phyloP scores from a whole-genome alignment of 352 stramenopile species.

The Peronospora belbahrii region DNA sequence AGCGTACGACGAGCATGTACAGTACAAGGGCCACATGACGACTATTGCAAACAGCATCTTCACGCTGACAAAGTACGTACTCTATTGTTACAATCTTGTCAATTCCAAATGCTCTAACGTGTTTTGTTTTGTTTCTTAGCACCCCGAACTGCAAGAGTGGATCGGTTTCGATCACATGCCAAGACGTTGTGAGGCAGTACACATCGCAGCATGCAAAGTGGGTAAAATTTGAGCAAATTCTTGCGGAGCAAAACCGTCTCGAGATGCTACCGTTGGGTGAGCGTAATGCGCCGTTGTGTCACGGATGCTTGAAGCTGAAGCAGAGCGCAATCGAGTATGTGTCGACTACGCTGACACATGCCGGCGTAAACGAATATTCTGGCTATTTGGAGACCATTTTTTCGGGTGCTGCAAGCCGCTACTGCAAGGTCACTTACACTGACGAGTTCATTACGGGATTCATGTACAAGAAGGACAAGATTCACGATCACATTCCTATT shows the following conservation, averaged over 20 bases:
- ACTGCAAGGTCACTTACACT: conserved; percentile 79
- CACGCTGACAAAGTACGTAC: conserved; percentile 73
- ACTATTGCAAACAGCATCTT: conserved; percentile 87
- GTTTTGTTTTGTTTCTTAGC: conserved; percentile 17
- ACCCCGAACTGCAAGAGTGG: conserved; percentile 65
- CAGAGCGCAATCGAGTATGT: conserved; percentile 74
- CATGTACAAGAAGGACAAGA: conserved; percentile 89
- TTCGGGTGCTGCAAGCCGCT: conserved; percentile 64
- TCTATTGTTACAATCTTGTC: background rate
- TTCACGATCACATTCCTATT: conserved; percentile 85
- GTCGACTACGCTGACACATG: conserved; percentile 45
- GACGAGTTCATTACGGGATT: conserved; percentile 85
- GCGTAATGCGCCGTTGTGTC: conserved; percentile 69
- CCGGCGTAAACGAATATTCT: conserved; percentile 51
- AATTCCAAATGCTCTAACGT: conserved; percentile 8
- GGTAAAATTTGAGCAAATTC: conserved; percentile 62
- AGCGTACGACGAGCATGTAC: conserved; percentile 63
- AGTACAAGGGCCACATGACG: conserved; percentile 87
- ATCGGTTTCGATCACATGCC: conserved; percentile 46
- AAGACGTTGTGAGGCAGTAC: conserved; percentile 76
- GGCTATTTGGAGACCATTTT: conserved; percentile 84
- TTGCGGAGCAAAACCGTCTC: conserved; percentile 72
- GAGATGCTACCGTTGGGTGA: conserved; percentile 80
- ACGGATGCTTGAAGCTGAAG: conserved; percentile 77
- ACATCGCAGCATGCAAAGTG: conserved; percentile 61